These are phyloP conservation scores for Fusarium subtropicale DNA, from an alignment of 2,329 filamentous ascomycete species.

Conservation along the genomic window DNA sequence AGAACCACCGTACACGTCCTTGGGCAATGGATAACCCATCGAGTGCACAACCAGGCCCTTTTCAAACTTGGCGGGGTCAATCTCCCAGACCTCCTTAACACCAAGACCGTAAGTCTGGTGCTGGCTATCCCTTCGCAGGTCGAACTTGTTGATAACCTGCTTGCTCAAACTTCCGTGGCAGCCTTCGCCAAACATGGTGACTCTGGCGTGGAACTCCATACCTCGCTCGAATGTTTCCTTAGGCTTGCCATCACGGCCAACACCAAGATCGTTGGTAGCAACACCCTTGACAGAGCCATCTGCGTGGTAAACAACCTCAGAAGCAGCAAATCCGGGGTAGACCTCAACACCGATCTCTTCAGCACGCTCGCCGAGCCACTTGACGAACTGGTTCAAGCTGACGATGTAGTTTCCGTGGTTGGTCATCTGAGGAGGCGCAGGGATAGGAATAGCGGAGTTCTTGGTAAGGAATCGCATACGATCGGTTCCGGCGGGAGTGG, in stretches of 20 bases:
- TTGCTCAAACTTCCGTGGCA: conserved; percentile 97
- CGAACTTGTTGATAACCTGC: conserved; percentile 93
- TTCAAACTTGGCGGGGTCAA: conserved; percentile 91
- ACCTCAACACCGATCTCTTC: conserved; percentile 96
- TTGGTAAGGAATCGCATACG: conserved; percentile 96
- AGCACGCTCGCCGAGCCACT: conserved; percentile 96
- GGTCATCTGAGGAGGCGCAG: conserved; percentile 95
- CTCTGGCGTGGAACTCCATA: conserved; percentile 96
- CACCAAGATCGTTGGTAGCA: conserved; percentile 93
- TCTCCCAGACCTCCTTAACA: conserved; percentile 97
- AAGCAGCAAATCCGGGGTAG: conserved; percentile 94
- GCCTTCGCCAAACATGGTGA: conserved; percentile 93
- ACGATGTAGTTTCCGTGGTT: conserved; percentile 99
- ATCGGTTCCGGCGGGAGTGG: conserved; percentile 84
- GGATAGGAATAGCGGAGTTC: conserved; percentile 80
- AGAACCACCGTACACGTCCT: conserved; percentile 94
- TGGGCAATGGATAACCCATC: conserved; percentile 90
- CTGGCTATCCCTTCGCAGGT: conserved; percentile 87
- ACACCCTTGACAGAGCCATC: conserved; percentile 94
- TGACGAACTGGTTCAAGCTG: conserved; percentile 92
- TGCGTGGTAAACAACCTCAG: conserved; percentile 86
- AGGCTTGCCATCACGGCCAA: conserved; percentile 82
- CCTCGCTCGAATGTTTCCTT: conserved; percentile 94
- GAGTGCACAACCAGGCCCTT: conserved; percentile 88
- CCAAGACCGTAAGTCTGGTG: conserved; percentile 96